Base-by-base conservation (phyloP, 2,329 filamentous ascomycete genomes). In the Penicillium italicum region DNA sequence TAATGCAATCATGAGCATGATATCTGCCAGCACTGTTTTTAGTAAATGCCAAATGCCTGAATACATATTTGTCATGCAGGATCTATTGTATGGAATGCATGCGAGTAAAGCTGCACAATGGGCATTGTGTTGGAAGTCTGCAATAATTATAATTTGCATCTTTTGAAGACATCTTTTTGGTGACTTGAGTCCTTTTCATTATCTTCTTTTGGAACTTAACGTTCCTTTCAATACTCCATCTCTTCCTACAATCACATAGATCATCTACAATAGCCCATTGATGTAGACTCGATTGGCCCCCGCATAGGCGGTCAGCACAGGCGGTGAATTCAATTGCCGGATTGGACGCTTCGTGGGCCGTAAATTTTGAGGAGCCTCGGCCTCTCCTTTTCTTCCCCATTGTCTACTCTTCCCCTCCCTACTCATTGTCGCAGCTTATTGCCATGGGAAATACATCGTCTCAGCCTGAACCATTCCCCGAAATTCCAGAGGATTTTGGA, bases 1-100 rank as follows among this genome's bases (percentile, higher is more conserved):
- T 55, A 48, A 34, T 50, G 43, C 50, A 52, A 55, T 41, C 41
- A 55, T 44, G 52, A 55, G 47, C 41, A 38, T 55, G 26, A 38
- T 33, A 26, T 20, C 46, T 38, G 33, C 28, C 12, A 24, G 16
- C 3, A 18, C 20, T 49, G 12, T 38, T 41, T 31, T 7, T 1
- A n/a, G 18, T 41, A 41, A 22, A 28, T 41, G 12, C 12, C 11
- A 22, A 41, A 12, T 2, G 8, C 24, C 40, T 28, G 16, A 7
- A 26, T 28, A 28, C 26, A 41, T 22, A 20, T 22, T 22, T 9
- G 12, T 22, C 26, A n/a, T 26, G 16, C 16, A 18, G 10, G 10
- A 28, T 28, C 5, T 28, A 28, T 18, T 47, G 20, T 36, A 26
- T 47, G 8, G 20, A 3, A n/a, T 26, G 16, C 14, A 26, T 37